phyloP scores from a whole-genome alignment of 2,329 filamentous ascomycete genomes.

The Bipolaris victoriae region DNA sequence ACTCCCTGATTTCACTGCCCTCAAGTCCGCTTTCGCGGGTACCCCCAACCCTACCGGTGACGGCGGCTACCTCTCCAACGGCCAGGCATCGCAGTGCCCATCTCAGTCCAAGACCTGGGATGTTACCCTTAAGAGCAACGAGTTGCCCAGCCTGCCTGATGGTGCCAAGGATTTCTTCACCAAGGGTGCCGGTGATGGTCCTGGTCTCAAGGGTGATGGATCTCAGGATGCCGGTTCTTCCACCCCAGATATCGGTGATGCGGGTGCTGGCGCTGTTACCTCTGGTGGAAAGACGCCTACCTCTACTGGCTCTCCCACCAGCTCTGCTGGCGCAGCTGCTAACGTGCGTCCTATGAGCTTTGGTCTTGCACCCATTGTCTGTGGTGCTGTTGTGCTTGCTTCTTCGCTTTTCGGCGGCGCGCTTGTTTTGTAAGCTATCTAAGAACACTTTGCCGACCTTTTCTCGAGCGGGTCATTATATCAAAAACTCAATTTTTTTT shows the following conservation, averaged over 20 bases:
- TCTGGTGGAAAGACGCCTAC: constrained; percentile 33
- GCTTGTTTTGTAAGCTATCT: constrained; percentile 46
- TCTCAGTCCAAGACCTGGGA: constrained; percentile 61
- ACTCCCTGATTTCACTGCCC: constrained; percentile 66
- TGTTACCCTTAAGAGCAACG: constrained; percentile 53
- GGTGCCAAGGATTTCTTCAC: constrained; percentile 63
- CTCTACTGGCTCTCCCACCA: constrained; percentile 17
- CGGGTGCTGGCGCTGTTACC: constrained; percentile 58
- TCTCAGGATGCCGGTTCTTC: constrained; percentile 62
- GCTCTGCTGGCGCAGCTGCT: constrained; percentile 50
- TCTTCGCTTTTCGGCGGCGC: constrained; percentile 62
- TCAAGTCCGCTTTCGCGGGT: constrained; percentile 58
- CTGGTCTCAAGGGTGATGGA: constrained; percentile 62
- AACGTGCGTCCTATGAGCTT: constrained; percentile 54
- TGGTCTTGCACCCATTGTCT: constrained; percentile 58
- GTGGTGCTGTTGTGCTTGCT: constrained; percentile 58
- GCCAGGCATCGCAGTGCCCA: constrained; percentile 62
- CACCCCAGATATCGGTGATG: constrained; percentile 52
- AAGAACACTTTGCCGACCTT: too few relatives aligned
- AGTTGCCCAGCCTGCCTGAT: constrained; percentile 64
- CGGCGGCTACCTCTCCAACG: constrained; percentile 64
- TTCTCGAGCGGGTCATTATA: too few relatives aligned
- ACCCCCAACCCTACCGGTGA: constrained; percentile 61
- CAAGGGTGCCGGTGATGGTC: constrained; percentile 63
- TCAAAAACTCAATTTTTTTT: too few relatives aligned